Evolutionary conservation across 495 filamentous ascomycete species (phyloP).

Genomic region (Parmelia sp.): DNA sequence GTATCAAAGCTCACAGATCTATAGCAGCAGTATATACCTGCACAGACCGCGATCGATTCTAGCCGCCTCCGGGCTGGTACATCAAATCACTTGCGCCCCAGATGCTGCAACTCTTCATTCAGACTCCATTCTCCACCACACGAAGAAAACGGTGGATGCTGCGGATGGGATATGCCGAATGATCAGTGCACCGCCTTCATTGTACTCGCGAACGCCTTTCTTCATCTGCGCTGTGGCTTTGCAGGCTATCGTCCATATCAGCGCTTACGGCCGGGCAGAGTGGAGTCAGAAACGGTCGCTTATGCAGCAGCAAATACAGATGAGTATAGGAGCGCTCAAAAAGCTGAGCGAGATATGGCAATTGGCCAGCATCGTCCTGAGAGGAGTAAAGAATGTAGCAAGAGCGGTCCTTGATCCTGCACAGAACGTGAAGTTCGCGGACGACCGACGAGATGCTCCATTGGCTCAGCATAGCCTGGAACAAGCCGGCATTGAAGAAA

Average conservation of each 20-base stretch:
- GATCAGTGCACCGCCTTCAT: slow-evolving; percentile 65
- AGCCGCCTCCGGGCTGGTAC: not conserved
- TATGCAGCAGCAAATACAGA: slow-evolving; percentile 65
- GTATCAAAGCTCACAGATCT: slow-evolving; percentile 20
- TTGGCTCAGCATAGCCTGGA: not conserved
- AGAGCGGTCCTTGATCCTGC: slow-evolving; percentile 37
- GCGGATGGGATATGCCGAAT: slow-evolving; percentile 72
- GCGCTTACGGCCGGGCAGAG: slow-evolving; percentile 63
- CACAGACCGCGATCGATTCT: slow-evolving; percentile 1
- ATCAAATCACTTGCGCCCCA: not conserved
- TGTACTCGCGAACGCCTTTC: slow-evolving; percentile 77
- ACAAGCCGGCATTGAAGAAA: slow-evolving; percentile 1
- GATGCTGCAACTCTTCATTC: not conserved
- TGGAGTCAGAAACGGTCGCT: slow-evolving; percentile 60
- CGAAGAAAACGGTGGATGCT: slow-evolving; percentile 66
- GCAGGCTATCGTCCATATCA: slow-evolving; percentile 53
- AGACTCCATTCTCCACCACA: not conserved
- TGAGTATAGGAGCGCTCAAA: slow-evolving; percentile 79
- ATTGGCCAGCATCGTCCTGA: slow-evolving; percentile 63
- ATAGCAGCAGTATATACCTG: slow-evolving; percentile 22
- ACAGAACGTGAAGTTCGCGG: not conserved
- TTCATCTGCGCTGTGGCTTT: slow-evolving; percentile 73
- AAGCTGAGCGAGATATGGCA: slow-evolving; percentile 69
- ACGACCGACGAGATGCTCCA: not conserved
- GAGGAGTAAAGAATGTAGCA: slow-evolving; percentile 67